phyloP scores from a whole-genome alignment of 108 stramenopile genomes.

The Cyclotella sp. region DNA sequence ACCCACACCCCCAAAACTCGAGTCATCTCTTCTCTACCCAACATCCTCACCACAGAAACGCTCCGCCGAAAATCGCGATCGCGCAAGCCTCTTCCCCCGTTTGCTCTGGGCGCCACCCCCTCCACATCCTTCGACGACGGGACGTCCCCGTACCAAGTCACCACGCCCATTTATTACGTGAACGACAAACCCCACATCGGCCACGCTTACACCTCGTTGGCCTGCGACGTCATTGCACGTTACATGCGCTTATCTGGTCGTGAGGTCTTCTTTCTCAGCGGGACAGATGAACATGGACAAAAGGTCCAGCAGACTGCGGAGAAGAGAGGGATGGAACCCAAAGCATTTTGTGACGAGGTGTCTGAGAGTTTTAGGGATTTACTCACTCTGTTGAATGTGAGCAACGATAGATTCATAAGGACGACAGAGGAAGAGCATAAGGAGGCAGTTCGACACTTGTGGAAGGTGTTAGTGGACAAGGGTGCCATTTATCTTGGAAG shows the following conservation, averaged over 20 bases:
- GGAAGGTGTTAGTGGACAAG: conserved; percentile 81
- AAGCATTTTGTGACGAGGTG: conserved; percentile 88
- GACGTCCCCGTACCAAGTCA: conserved; percentile 88
- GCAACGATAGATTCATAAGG: conserved; percentile 91
- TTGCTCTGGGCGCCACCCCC: background rate
- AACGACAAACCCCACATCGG: conserved; percentile 99
- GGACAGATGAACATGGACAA: conserved; percentile 99
- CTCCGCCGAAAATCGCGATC: background rate
- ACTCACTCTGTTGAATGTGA: conserved; percentile 76
- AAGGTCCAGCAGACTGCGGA: conserved; percentile 93
- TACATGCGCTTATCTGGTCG: conserved; percentile 93
- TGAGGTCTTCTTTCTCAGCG: conserved; percentile 93
- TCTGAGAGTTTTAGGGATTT: conserved; percentile 83
- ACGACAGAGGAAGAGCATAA: conserved; percentile 92
- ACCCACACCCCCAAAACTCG: background rate
- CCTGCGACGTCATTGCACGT: conserved; percentile 96
- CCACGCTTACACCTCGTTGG: conserved; percentile 97
- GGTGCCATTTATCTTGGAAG: conserved; percentile 92
- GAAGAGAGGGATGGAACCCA: conserved; percentile 73
- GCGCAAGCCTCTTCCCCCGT: background rate
- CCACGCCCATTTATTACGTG: conserved; percentile 99
- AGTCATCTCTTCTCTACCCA: background rate
- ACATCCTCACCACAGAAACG: too few relatives aligned
- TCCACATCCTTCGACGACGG: conserved; percentile 76
- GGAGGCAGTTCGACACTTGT: conserved; percentile 81